Percentiles rank a stretch among this genome's conserved stretches.
phyloP scores from a whole-genome alignment of 768 basidiomycete species.

The Piloderma croceum region DNA sequence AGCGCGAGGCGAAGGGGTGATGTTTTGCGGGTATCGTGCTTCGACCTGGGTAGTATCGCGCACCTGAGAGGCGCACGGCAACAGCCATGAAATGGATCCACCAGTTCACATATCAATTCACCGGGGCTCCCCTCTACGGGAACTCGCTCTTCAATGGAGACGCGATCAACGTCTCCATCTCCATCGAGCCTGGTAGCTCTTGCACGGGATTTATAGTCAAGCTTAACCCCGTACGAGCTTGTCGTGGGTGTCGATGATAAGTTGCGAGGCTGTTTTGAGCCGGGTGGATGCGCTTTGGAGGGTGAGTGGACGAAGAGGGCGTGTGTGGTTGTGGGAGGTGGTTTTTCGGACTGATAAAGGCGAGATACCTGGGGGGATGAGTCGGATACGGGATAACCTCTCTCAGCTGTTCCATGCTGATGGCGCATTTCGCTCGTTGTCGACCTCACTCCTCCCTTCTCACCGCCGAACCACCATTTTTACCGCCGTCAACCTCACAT shows the following conservation, averaged over 20 bases:
- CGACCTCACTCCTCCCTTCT: slow-evolving; percentile 24
- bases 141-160: too few relatives aligned
- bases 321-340: slow-evolving; percentile 18
- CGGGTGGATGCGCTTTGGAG: slow-evolving; percentile 29
- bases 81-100: slow-evolving; percentile 61
- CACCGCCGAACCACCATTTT: slow-evolving; percentile 6
- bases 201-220: slow-evolving; percentile 73
- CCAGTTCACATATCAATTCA: slow-evolving; percentile 73
- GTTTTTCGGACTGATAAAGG: slow-evolving; percentile 91
- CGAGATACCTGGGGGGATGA: slow-evolving; percentile 83
- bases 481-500: slow-evolving; percentile 26
- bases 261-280: slow-evolving; percentile 45
- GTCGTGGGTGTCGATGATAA: slow-evolving; percentile 80
- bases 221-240: slow-evolving; percentile 57
- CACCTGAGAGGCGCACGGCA: slow-evolving; percentile 10
- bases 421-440: slow-evolving; percentile 66
- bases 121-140: slow-evolving; percentile 27
- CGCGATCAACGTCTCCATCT: slow-evolving; percentile 70
- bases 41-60: too few relatives aligned
- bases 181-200: slow-evolving; percentile 87
- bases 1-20: slow-evolving; percentile 76
- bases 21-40: slow-evolving; percentile 82
- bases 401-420: slow-evolving; percentile 81
- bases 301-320: too few relatives aligned
- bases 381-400: slow-evolving; percentile 84